Conservation (phyloP, 805 yeast genomes). For the Myxozyma mucilagina region DNA sequence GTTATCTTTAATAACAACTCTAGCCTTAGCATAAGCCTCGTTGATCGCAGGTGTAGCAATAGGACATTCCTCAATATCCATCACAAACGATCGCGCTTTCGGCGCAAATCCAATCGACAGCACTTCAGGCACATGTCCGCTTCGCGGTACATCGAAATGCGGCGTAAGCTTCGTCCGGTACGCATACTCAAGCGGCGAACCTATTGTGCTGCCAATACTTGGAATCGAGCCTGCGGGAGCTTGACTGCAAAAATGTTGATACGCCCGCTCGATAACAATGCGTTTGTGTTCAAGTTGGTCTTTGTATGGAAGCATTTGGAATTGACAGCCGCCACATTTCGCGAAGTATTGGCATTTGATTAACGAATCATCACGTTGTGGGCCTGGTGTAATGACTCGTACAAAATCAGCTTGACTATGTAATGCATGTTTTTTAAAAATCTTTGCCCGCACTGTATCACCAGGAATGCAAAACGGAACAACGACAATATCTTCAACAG, state of each 20-base stretch:
- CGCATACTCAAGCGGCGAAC: conserved; percentile 71
- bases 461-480: conserved; percentile 91
- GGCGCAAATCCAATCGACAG: conserved; percentile 81
- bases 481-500: conserved; percentile 60
- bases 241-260: conserved; percentile 59
- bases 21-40: conserved; percentile 68
- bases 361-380: conserved; percentile 56
- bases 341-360: conserved; percentile 84
- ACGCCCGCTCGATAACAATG: conserved; percentile 78
- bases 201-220: conserved; percentile 58
- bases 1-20: conserved; percentile 54
- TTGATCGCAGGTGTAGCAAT: conserved; percentile 84
- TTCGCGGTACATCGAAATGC: conserved; percentile 80
- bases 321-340: conserved; percentile 92
- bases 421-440: conserved; percentile 70
- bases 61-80: conserved; percentile 92
- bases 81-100: conserved; percentile 64
- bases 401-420: conserved; percentile 71
- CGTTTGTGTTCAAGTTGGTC: conserved; percentile 73
- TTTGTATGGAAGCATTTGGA: conserved; percentile 72
- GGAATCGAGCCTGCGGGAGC: conserved; percentile 50
- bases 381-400: conserved; percentile 48
- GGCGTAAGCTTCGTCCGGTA: conserved; percentile 96
- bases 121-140: conserved; percentile 39
- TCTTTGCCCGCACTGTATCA: conserved; percentile 66